Evolutionary conservation across 306 rosid genomes (phyloP), one percentile per base, ranked within the genome.

Genomic region (Citrullus colocynthis): DNA sequence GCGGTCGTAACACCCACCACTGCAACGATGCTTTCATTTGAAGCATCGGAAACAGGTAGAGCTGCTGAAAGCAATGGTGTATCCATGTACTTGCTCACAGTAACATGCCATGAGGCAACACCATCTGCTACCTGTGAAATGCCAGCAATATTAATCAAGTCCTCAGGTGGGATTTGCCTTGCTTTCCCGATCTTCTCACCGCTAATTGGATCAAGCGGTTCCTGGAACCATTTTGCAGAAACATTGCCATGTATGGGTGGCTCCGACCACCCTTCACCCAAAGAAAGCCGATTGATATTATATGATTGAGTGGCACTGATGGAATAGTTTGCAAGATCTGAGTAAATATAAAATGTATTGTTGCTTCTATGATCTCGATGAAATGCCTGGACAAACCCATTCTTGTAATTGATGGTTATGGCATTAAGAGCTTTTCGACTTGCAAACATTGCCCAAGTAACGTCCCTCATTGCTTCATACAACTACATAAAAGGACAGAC

Each of bases 1-100:
- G 99, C 97, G 9, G 98, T 92, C 14, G 97, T 96, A 61, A 92
- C 99, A 39, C 99, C 98, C 77, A 96, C 99, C 64, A 96, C 99
- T 10, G 99, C 99, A 79, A 96, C 90, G 75, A 91, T 88, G 72
- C 88, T 96, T 83, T 89, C 85, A 78, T 96, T 96, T 28, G 92
- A 81, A 82, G 97, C 75, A 73, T 92, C 97, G 76, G 93, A 91
- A 78, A 96, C 98, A 12, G 98, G 98, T 77, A 96, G 89, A 32
- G 99, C 98, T 39, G 99, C 99, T 5, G 99, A 96, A 79, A 96
- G 99, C 82, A 96, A 79, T 6, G 99, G 99, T 13, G 98, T 91
- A 85, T 89, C 96, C 2, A 91, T 84, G n/a, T 82, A 96, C 85
- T 96, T 96, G 91, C 99, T 96, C 81, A 96, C 99, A 2, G 96